These are phyloP conservation scores for Epichloe amarillans DNA, from an alignment of 2,329 filamentous ascomycete species.

Conservation along the genomic window DNA sequence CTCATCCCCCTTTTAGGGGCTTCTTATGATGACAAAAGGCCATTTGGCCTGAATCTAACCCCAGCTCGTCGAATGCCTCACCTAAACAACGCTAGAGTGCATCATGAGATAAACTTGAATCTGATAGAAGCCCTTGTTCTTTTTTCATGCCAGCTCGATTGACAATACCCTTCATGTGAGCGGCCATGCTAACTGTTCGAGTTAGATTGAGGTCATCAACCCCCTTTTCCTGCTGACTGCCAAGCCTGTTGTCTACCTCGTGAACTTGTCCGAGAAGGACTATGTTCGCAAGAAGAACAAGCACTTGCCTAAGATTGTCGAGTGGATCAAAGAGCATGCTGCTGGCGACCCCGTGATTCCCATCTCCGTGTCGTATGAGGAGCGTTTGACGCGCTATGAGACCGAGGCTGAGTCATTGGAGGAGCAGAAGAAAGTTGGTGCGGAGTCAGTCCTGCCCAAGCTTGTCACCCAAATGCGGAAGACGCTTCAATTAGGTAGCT, in stretches of 20 bases:
- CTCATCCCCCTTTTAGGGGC: slow-evolving; percentile 3
- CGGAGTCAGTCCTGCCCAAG: slow-evolving; percentile 84
- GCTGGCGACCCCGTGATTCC: slow-evolving; percentile 82
- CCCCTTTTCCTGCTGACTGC: slow-evolving; percentile 87
- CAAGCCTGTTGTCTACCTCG: slow-evolving; percentile 92
- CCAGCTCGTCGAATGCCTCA: slow-evolving; percentile 99
- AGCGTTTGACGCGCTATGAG: slow-evolving; percentile 71
- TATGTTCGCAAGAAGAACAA: slow-evolving; percentile 99
- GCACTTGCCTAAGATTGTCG: slow-evolving; percentile 81
- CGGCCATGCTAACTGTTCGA: slow-evolving; percentile 11
- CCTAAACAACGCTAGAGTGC: slow-evolving; percentile 58
- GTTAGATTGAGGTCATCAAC: slow-evolving; percentile 92
- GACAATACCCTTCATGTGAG: slow-evolving; percentile 3
- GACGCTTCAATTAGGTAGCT: slow-evolving; percentile 76
- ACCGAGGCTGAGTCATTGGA: slow-evolving; percentile 64
- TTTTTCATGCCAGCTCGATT: slow-evolving; percentile 5
- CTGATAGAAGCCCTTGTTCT: slow-evolving; percentile 37
- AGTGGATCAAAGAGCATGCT: slow-evolving; percentile 90
- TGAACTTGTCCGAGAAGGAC: slow-evolving; percentile 95
- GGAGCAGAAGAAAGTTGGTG: slow-evolving; percentile 79
- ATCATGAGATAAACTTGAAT: slow-evolving; percentile 74
- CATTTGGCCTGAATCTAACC: slow-evolving; percentile 86
- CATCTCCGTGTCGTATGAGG: slow-evolving; percentile 85
- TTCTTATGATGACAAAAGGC: slow-evolving; percentile 96
- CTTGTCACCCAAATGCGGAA: slow-evolving; percentile 88